Evolutionary conservation across 805 yeast species (phyloP), one percentile per base, ranked within the genome.

Genomic region (Metschnikowia bowlesiae): DNA sequence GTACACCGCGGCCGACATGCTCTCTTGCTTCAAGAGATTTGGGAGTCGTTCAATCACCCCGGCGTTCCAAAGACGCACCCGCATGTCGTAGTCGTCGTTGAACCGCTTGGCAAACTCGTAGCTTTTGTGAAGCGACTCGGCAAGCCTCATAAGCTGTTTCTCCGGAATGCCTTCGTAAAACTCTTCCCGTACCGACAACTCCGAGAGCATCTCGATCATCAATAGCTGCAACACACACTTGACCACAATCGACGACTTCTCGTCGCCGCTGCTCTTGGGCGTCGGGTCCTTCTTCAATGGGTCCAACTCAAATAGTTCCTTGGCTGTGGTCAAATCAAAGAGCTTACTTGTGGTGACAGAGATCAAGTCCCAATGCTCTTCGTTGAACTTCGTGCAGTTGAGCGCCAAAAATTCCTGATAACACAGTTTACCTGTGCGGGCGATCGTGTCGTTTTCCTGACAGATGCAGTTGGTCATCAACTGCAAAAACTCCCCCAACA

Each of bases 401-500:
- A 86, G 86, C n/a, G 84, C 69, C 50, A 94, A 78, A 53, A 94
- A 74, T 56, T 84, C 87, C 57, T 87, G 85, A 51, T 94, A 75
- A 65, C 99, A 91, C 8, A 92, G 82, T 61, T 95, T 80, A 33
- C 99, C 99, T 56, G 92, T 92, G 60, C 96, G 79, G 0, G 97
- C 95, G 60, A 95, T 90, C 0, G 98, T 91, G 62, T 94, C 99
- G 65, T 94, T 92, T 60, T 91, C 97, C 67, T 94, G 99, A 60
- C 96, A 89, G 46, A 94, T 89, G 68, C 99, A 94, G 6, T 92
- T 84, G 1, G 84, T 83, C 50, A 94, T 69, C 46, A 95, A 74
- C 16, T 82, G 82, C 66, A 95, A 74, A 64, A 87, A 89, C 1
- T 89, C 94, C 53, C 83, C 87, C 46, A 92, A 73, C 79, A 87